Evolutionary conservation across 2,329 filamentous ascomycete genomes (phyloP).

Genomic region (Furcasterigmium sp.): DNA sequence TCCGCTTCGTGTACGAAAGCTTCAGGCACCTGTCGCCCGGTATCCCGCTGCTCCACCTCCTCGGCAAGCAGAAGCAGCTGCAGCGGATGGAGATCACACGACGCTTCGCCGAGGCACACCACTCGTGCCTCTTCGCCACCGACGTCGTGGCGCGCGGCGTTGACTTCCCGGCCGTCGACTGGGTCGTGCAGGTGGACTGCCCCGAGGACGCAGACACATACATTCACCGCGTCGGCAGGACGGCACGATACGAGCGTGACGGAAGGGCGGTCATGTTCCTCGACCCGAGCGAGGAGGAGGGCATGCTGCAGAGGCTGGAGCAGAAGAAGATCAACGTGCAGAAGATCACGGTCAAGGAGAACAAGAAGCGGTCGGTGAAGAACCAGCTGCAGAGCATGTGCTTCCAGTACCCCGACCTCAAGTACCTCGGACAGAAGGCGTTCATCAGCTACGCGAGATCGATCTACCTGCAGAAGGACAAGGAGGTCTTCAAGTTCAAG

Average conservation of each 20-base stretch:
- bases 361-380: constrained; percentile 83
- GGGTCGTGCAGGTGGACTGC: constrained; percentile 97
- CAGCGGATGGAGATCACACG: constrained; percentile 83
- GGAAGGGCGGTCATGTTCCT: constrained; percentile 88
- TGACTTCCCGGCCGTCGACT: constrained; percentile 95
- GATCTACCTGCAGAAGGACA: constrained; percentile 83
- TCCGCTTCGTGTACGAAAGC: constrained; percentile 90
- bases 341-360: constrained; percentile 78
- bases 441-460: constrained; percentile 88
- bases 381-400: constrained; percentile 89
- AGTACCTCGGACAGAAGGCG: constrained; percentile 93
- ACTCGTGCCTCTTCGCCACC: constrained; percentile 88
- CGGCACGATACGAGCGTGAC: constrained; percentile 85
- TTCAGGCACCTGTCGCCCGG: constrained; percentile 92
- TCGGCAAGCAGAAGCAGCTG: constrained; percentile 88
- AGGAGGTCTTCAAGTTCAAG: constrained; percentile 82
- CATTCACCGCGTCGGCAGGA: constrained; percentile 91
- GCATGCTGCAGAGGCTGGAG: constrained; percentile 81
- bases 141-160: constrained; percentile 92
- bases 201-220: constrained; percentile 97
- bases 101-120: constrained; percentile 74
- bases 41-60: constrained; percentile 86
- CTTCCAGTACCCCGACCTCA: constrained; percentile 89
- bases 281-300: constrained; percentile 84
- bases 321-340: constrained; percentile 87